phyloP scores from a whole-genome alignment of 768 basidiomycete genomes.

The Glaciozyma martinii region DNA sequence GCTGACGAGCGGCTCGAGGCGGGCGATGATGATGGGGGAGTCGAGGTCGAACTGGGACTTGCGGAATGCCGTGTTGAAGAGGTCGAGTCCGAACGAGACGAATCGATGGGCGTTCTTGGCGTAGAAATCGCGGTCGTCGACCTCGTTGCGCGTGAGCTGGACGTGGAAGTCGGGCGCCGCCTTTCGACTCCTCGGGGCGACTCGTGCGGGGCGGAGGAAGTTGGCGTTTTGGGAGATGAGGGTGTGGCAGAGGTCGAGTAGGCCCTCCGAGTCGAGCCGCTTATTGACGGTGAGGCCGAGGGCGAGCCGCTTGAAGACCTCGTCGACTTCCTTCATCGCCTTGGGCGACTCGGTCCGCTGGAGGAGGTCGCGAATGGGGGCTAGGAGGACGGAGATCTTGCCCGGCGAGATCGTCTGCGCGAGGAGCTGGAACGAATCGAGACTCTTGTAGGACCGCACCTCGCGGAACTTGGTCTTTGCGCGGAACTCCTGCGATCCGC shows the following conservation, averaged over 20 bases:
- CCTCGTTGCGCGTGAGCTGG: conserved; percentile 61
- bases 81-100: conserved; percentile 79
- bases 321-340: conserved; percentile 74
- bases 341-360: conserved; percentile 72
- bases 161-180: conserved; percentile 46
- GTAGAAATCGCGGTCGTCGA: conserved; percentile 44
- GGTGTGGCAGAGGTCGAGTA: conserved; percentile 76
- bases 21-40: conserved; percentile 61
- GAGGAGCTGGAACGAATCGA: conserved; percentile 75
- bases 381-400: conserved; percentile 64
- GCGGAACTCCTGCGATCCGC: conserved; percentile 70
- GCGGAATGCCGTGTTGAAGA: conserved; percentile 78
- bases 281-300: conserved; percentile 75
- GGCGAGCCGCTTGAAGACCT: conserved; percentile 72
- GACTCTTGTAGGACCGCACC: conserved; percentile 67
- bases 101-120: conserved; percentile 84
- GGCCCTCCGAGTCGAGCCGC: conserved; percentile 57
- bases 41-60: conserved; percentile 78
- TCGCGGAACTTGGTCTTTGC: conserved; percentile 82
- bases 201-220: conserved; percentile 53
- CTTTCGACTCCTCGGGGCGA: conserved; percentile 19
- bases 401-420: conserved; percentile 68
- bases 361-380: conserved; percentile 74
- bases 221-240: conserved; percentile 81
- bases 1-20: conserved; percentile 75